Evolutionary conservation across 257 asterid species (phyloP).

Genomic region (Solanum arcanum): DNA sequence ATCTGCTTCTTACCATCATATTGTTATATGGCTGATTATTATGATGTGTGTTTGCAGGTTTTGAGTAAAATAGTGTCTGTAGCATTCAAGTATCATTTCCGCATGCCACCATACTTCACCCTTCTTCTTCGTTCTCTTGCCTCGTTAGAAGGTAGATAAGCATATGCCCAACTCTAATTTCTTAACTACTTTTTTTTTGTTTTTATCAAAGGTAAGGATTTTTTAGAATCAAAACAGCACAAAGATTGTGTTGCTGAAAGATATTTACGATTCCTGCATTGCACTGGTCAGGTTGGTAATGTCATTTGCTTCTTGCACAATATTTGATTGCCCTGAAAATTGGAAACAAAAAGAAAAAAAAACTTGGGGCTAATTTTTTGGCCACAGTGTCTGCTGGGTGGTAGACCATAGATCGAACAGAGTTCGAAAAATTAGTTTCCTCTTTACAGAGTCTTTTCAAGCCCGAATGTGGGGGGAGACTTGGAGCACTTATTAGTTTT

Average conservation of each 20-base stretch:
- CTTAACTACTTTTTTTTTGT: not conserved
- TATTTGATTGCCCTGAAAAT: not conserved
- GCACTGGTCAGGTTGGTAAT: not conserved
- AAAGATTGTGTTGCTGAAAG: not conserved
- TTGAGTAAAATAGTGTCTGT: constrained; percentile 87
- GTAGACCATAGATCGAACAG: not conserved
- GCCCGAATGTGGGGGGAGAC: not conserved
- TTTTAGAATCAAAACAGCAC: not conserved
- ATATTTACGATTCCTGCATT: not conserved
- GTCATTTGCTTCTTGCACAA: not conserved
- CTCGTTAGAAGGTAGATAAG: constrained; percentile 73
- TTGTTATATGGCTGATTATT: constrained; percentile 6
- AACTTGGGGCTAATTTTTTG: not conserved
- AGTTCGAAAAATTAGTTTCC: not conserved
- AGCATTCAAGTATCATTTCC: constrained; percentile 90
- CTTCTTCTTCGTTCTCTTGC: constrained; percentile 93
- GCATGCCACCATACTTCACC: constrained; percentile 88
- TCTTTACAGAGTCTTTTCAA: not conserved
- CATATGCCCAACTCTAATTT: not conserved
- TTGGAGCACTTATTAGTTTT: not conserved
- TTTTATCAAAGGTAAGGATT: not conserved
- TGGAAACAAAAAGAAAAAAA: not conserved
- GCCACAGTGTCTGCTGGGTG: not conserved
- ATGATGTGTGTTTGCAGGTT: constrained; percentile 41
- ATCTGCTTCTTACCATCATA: constrained; percentile 1